A percentile compares a stretch with the other conserved stretches of the same genome.
Evolutionary conservation across 1,284 basidiomycete genomes (phyloP).

Genomic region (Kwoniella shivajii): DNA sequence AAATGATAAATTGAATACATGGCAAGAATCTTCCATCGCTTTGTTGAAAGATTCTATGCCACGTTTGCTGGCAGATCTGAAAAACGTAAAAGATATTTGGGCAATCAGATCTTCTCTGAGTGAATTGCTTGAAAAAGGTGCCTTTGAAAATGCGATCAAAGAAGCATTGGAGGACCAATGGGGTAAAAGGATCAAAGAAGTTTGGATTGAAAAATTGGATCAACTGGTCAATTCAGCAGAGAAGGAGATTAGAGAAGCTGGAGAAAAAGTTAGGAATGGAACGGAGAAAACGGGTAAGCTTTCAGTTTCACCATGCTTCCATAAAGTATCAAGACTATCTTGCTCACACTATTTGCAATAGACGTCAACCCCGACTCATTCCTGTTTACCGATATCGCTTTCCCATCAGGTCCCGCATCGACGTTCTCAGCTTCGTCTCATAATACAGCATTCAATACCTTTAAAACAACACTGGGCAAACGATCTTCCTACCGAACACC

Average conservation of each 20-base stretch:
- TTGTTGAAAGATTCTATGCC: constrained; percentile 37
- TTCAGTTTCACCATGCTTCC: neutral
- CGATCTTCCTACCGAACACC: constrained; percentile 45
- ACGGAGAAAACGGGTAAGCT: constrained; percentile 27
- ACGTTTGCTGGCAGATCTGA: constrained; percentile 38
- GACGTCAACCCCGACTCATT: constrained; percentile 41
- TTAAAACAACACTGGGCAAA: constrained; percentile 41
- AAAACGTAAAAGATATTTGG: constrained; percentile 49
- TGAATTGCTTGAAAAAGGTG: constrained; percentile 29
- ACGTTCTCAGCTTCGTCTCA: constrained; percentile 21
- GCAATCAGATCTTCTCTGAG: constrained; percentile 29
- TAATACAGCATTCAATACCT: constrained; percentile 35
- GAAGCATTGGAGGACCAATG: constrained; percentile 44
- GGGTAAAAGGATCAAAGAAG: constrained; percentile 40
- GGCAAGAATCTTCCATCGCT: constrained; percentile 37
- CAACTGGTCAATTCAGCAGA: constrained; percentile 30
- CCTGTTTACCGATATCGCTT: constrained; percentile 45
- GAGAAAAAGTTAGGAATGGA: constrained; percentile 27
- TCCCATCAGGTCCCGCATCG: constrained; percentile 32
- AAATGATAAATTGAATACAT: constrained; percentile 33
- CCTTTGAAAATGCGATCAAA: constrained; percentile 30
- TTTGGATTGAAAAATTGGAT: constrained; percentile 47
- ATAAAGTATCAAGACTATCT: neutral
- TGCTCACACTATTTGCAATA: constrained; percentile 3
- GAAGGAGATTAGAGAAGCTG: constrained; percentile 23